phyloP scores from a whole-genome alignment of 2,329 filamentous ascomycete genomes.

The Bisporella sp. region DNA sequence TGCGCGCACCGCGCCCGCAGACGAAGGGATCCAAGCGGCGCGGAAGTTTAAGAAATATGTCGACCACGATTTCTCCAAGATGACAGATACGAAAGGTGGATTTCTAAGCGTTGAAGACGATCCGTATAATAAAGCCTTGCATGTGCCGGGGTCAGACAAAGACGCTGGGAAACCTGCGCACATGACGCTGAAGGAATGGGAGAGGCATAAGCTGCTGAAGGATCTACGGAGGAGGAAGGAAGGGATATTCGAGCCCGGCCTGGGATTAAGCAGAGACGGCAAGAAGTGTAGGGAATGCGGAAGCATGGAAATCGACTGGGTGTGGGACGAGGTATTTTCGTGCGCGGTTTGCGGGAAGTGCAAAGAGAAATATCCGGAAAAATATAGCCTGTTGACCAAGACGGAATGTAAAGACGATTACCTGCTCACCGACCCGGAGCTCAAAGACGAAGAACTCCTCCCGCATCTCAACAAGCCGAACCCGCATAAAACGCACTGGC shows the following conservation, averaged over 20 bases:
- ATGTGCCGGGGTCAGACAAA: conserved; percentile 32
- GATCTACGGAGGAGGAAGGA: conserved; percentile 66
- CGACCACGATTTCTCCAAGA: conserved; percentile 95
- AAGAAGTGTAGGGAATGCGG: conserved; percentile 80
- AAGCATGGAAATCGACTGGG: conserved; percentile 84
- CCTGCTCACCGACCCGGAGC: conserved; percentile 84
- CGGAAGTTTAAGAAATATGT: conserved; percentile 91
- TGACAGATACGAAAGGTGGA: conserved; percentile 96
- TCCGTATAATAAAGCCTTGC: conserved; percentile 75
- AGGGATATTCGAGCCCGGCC: conserved; percentile 81
- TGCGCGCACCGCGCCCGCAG: conserved; percentile 35
- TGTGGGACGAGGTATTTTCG: conserved; percentile 82
- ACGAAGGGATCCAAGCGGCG: conserved; percentile 49
- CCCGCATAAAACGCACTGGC: conserved; percentile 92
- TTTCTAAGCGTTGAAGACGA: conserved; percentile 91
- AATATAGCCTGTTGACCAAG: conserved; percentile 92
- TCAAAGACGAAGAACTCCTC: conserved; percentile 80
- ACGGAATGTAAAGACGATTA: conserved; percentile 96
- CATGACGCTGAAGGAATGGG: conserved; percentile 91
- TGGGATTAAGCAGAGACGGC: conserved; percentile 62
- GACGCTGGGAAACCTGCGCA: conserved; percentile 68
- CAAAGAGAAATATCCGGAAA: conserved; percentile 86
- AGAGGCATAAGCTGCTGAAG: conserved; percentile 68
- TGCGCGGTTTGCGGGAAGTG: conserved; percentile 72
- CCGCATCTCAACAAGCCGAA: conserved; percentile 87